A percentile compares a stretch with the other conserved stretches of the same genome.
Conservation (phyloP, 768 basidiomycete species). For the Paxillus ammoniavirescens region DNA sequence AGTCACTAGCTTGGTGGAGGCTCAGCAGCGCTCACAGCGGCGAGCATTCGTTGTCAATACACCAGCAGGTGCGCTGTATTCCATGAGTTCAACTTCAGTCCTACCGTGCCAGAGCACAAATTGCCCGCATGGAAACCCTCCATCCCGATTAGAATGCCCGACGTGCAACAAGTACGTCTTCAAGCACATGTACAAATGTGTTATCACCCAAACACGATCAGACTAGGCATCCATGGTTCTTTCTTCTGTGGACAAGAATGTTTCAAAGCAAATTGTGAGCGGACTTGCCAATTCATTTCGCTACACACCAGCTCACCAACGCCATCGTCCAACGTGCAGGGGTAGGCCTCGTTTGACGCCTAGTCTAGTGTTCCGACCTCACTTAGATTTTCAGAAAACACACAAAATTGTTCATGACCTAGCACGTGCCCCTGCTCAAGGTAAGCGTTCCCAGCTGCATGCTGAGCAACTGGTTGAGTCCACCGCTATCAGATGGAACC, state of each 20-base stretch:
- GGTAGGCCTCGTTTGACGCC: slow-evolving; percentile 14
- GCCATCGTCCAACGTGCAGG: slow-evolving; percentile 11
- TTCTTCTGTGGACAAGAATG: slow-evolving; percentile 96
- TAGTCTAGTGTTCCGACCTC: background rate
- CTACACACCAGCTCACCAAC: background rate
- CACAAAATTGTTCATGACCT: slow-evolving; percentile 79
- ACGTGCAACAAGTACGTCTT: slow-evolving; percentile 82
- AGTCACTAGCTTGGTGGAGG: no score
- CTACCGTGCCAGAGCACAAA: slow-evolving; percentile 64
- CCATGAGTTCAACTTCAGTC: slow-evolving; percentile 37
- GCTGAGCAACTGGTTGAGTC: background rate
- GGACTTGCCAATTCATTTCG: background rate
- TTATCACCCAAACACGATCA: slow-evolving; percentile 31
- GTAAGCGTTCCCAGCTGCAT: slow-evolving; percentile 1
- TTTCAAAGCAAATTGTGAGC: slow-evolving; percentile 92
- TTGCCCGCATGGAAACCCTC: slow-evolving; percentile 81
- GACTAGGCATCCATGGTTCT: slow-evolving; percentile 78
- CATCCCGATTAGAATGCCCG: slow-evolving; percentile 87
- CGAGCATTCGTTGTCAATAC: background rate
- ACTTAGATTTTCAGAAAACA: slow-evolving; percentile 54
- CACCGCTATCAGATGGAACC: slow-evolving; percentile 55
- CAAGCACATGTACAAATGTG: background rate
- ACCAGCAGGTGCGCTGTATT: slow-evolving; percentile 1
- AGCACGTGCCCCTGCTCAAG: slow-evolving; percentile 33
- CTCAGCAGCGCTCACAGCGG: no score